Base-by-base conservation (phyloP, 192 early-diverging fungal genomes). In the Mortierella alpina region DNA sequence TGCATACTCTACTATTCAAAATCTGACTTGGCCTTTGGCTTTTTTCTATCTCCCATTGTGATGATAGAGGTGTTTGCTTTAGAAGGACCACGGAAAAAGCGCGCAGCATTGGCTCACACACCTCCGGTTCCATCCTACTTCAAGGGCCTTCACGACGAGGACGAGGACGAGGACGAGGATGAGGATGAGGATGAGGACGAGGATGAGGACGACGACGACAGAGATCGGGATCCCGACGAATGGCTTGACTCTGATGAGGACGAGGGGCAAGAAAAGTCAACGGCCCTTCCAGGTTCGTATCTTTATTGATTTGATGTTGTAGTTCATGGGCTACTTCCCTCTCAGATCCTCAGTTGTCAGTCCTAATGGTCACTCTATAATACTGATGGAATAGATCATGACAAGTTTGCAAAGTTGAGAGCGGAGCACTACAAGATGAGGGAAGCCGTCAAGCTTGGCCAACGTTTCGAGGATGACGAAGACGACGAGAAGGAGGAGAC, bases 381-480 rank as follows among this genome's bases (percentile, higher is more conserved):
- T 31, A 31, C 31, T 31, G 31, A 1, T 1, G 59, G 66, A 86
- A 76, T 63, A 83, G 89, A 87, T 51, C 93, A 92, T 66, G 85
- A 88, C 57, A 85, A 88, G 79, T 99, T 99, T 83, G 88, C 86
- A 51, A 84, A 86, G 64, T 78, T 94, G 79, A 88, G 98, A 61
- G 83, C 93, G 9, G 79, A 92, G 58, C 98, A 99, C 75, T 99
- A 99, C 84, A 92, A 97, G 70, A 96, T 96, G 94, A 90, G 89
- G 65, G 84, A 88, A 10, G 93, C 91, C 39, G 73, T 95, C 62
- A 63, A 84, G 66, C 80, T 88, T 48, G 83, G 82, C 11, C 83
- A 78, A 47, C 78, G 85, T 44, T 52, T 91, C 42, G 83, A 84
- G 9, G 86, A 90, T 9, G 83, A 84, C 17, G 85, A 87, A 10